Conservation (phyloP, 192 early-diverging fungal species). For the Kickxella alabastrina region DNA sequence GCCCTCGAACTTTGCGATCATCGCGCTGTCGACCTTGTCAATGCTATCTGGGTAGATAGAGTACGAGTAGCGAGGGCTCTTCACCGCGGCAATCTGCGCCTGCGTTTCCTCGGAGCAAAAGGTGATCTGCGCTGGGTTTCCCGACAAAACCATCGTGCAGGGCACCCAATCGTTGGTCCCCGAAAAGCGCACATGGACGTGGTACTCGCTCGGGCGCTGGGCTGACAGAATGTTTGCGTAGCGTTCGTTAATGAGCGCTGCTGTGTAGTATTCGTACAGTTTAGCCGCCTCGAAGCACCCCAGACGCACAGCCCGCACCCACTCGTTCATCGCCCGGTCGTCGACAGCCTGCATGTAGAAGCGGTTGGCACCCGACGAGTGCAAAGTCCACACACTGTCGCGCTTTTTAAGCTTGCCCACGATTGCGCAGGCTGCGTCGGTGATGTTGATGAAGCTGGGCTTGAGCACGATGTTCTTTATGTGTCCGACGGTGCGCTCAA, state of each 20-base stretch:
- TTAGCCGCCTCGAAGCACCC: slow-evolving; percentile 70
- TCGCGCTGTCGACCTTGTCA: slow-evolving; percentile 46
- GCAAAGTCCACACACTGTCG: slow-evolving; percentile 60
- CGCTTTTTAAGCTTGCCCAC: slow-evolving; percentile 57
- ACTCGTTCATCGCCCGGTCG: slow-evolving; percentile 56
- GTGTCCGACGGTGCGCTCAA: slow-evolving; percentile 44
- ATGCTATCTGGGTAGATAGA: slow-evolving; percentile 53
- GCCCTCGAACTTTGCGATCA: slow-evolving; percentile 55
- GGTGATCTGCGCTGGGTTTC: slow-evolving; percentile 21
- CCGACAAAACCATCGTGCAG: slow-evolving; percentile 39
- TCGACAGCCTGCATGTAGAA: slow-evolving; percentile 62
- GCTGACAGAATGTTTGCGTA: slow-evolving; percentile 17
- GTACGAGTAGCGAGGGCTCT: slow-evolving; percentile 34
- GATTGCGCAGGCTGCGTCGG: slow-evolving; percentile 61
- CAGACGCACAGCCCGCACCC: slow-evolving; percentile 69
- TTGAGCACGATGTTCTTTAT: slow-evolving; percentile 53
- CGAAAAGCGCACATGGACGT: slow-evolving; percentile 47
- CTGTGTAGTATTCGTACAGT: slow-evolving; percentile 73
- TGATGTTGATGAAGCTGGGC: slow-evolving; percentile 73
- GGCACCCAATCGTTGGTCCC: slow-evolving; percentile 54
- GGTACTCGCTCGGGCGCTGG: slow-evolving; percentile 26
- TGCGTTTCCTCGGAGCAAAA: slow-evolving; percentile 28
- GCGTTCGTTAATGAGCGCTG: slow-evolving; percentile 47
- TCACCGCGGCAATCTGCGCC: slow-evolving; percentile 35
- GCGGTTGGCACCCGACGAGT: slow-evolving; percentile 67